Base-by-base conservation (phyloP, 805 yeast species). In the Torulaspora indica region DNA sequence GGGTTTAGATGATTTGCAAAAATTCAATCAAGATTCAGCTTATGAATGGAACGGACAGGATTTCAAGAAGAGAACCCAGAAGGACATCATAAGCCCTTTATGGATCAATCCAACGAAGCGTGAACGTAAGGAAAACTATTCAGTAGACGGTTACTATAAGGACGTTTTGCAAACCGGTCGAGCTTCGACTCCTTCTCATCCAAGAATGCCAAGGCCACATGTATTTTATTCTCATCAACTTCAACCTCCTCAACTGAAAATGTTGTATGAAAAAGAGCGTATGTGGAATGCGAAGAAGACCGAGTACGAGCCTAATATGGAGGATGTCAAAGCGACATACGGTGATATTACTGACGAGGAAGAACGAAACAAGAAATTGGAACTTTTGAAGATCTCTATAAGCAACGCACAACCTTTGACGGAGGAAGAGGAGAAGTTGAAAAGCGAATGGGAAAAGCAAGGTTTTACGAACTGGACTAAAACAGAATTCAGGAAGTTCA, bases 161-260 rank as follows among this genome's bases (percentile, higher is more conserved):
- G 91, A 81, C 58, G 89, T 83, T 8, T 68, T 90, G 55, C 79
- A 81, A 54, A 88, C 91, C 5, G 80, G 84, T 37, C 73, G 85
- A 55, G 61, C 81, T 0, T 38, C 66, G 0, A 55, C 61, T 6
- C 71, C 73, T 35, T 71, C 76, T 8, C 84, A 82, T 1, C 93
- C 95, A 13, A 78, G 76, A 49, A 86, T 95, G 35, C 97, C 98
- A 29, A 87, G 83, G 58, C 93, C 87, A 55, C 70, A 85, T 48
- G 81, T 79, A 46, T 72, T 87, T 31, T 86, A 84, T 60, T 96
- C 93, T 59, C 96, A 90, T 66, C 98, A 93, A 65, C 87, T 93
- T 56, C 86, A 76, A 63, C 88, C 95, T 1, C 74, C 81, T n/a
- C 76, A 85, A 58, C 68, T 93, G 36, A 72, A 77, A 51, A 88